Conservation (phyloP, 768 basidiomycete genomes). For the Tulasnella sp. region DNA sequence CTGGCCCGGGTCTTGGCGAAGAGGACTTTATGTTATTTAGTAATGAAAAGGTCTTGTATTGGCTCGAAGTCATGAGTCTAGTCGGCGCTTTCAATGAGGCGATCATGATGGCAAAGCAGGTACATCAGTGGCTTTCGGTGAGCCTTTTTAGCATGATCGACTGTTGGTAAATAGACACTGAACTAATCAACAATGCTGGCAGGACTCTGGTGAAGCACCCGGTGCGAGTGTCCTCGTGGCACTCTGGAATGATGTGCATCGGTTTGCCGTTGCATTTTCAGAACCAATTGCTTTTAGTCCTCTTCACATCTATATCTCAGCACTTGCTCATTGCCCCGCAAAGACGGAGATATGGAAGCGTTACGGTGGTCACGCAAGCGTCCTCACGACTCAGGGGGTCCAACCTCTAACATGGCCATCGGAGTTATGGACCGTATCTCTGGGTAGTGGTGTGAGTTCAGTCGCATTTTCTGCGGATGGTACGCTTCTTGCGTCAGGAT, state of each 20-base stretch:
- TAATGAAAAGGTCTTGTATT: background rate
- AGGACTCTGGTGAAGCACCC: too few relatives aligned
- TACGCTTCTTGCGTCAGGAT: background rate
- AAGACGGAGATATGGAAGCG: background rate
- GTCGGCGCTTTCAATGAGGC: background rate
- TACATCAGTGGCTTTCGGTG: slow-evolving; percentile 4
- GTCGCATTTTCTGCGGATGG: slow-evolving; percentile 7
- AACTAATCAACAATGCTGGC: background rate
- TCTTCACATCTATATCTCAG: background rate
- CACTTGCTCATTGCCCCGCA: background rate
- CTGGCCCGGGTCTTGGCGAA: background rate
- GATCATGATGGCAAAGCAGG: background rate
- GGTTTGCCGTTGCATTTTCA: background rate
- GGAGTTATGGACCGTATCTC: background rate
- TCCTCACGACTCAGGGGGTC: too few relatives aligned
- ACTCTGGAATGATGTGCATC: background rate
- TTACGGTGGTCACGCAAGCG: background rate
- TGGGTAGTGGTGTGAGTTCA: background rate
- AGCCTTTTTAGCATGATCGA: background rate
- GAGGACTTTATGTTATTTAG: background rate
- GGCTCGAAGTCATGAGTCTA: slow-evolving; percentile 7
- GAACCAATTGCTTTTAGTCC: background rate
- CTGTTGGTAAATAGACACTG: background rate
- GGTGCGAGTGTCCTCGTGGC: background rate
- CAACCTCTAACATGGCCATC: background rate